These are phyloP conservation scores for Rhizophagus clarus DNA, from an alignment of 192 early-diverging fungal species.

Conservation along the genomic window DNA sequence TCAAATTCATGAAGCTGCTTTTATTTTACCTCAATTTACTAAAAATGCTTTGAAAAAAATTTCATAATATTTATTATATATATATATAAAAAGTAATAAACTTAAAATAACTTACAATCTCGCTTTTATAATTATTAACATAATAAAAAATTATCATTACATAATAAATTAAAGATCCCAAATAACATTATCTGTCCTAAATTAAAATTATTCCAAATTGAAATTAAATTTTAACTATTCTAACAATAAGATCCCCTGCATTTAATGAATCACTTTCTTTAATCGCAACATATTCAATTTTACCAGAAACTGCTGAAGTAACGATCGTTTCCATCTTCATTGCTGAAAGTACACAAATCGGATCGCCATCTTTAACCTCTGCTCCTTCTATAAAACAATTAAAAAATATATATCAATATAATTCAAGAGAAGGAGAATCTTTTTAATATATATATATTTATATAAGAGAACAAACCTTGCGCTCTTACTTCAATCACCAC, in stretches of 20 bases:
- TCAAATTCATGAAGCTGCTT: slow-evolving; percentile 89
- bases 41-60: slow-evolving; percentile 6
- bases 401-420: not conserved
- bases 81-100: no score
- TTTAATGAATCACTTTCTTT: slow-evolving; percentile 76
- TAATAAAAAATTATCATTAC: no score
- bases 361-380: slow-evolving; percentile 85
- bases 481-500: slow-evolving; percentile 92
- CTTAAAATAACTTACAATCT: no score
- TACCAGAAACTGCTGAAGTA: slow-evolving; percentile 73
- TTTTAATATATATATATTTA: not conserved
- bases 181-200: not conserved
- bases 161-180: not conserved
- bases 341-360: slow-evolving; percentile 90
- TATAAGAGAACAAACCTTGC: slow-evolving; percentile 37
- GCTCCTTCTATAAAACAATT: slow-evolving; percentile 52
- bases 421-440: not conserved
- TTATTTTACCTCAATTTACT: slow-evolving; percentile 92
- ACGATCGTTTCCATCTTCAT: slow-evolving; percentile 99
- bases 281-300: slow-evolving; percentile 73
- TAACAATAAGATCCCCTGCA: slow-evolving; percentile 82
- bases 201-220: not conserved
- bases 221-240: slow-evolving; percentile 56
- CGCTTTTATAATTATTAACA: no score
- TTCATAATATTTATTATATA: not conserved